Evolutionary conservation across 192 early-diverging fungal species (phyloP), one percentile per base, ranked within the genome.

Genomic region (Backusella luteola): DNA sequence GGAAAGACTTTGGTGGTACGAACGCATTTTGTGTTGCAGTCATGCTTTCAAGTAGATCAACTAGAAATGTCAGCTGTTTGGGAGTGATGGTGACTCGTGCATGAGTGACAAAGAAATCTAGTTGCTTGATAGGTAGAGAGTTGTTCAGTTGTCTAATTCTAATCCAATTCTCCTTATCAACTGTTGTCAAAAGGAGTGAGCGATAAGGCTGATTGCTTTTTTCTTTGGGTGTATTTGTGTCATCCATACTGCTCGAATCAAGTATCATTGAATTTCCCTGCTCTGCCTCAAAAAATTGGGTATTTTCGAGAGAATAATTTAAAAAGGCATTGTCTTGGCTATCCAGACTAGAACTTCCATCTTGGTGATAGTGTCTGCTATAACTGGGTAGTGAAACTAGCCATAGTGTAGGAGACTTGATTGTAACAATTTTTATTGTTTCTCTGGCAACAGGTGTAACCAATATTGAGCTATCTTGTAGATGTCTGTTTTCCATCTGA

Each of bases 351-450:
- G 53, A 63, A 8, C 26, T 63, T 49, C 19, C 46, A n/a, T 49
- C 15, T 49, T 49, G 17, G 6, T 49, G 15, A 49, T n/a, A 14
- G 42, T 14, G 42, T 21, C 15, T 4, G n/a, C 21, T 3, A 29
- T 26, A 14, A 29, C 7, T 26, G 0, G 21, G 56, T 29, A 63
- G 36, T 6, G 83, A 79, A 35, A 74, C 79, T 9, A 91, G 79
- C 81, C 84, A 89, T 23, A 89, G 23, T 0, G 78, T 86, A 34
- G 88, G 85, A 12, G 85, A 85, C 15, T 80, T 78, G 44, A 90
- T 83, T 4, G 79, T 76, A 34, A 92, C 52, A 6, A 80, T 82
- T 63, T 90, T 90, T 77, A 89, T 83, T 0, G 82, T 85, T 75
- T 89, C 85, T 49, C 77, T 67, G 4, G 52, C 29, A 26, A 71